Evolutionary conservation across 306 rosid genomes (phyloP).

Genomic region (Crotalaria pallida): DNA sequence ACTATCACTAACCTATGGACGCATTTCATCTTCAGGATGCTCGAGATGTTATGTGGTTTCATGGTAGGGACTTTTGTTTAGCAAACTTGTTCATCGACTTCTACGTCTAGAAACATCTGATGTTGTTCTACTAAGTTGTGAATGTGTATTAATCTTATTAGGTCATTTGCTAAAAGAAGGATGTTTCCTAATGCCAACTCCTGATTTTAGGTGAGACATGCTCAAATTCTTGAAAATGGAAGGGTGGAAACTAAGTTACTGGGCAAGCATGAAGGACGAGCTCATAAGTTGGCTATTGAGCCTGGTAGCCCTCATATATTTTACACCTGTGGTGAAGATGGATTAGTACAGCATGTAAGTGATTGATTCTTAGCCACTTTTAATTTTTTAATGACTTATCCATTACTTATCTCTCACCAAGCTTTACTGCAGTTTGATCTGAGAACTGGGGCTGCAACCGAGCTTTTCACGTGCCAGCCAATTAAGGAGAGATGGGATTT

Average conservation of each 20-base stretch:
- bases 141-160: neutral
- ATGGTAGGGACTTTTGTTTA: neutral
- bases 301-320: constrained; percentile 95
- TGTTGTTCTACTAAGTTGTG: neutral
- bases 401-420: neutral
- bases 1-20: neutral
- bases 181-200: constrained; percentile 13
- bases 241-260: constrained; percentile 48
- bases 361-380: constrained; percentile 12
- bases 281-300: constrained; percentile 91
- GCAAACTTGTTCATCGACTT: neutral
- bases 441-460: constrained; percentile 57
- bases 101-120: neutral
- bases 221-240: constrained; percentile 55
- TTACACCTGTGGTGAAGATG: constrained; percentile 96
- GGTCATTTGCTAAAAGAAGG: constrained; percentile 1
- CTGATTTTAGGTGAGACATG: constrained; percentile 75
- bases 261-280: constrained; percentile 66
- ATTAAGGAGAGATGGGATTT: constrained; percentile 39
- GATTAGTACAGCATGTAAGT: constrained; percentile 88
- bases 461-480: constrained; percentile 76
- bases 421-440: constrained; percentile 74
- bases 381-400: neutral
- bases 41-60: neutral
- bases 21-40: neutral